Conservation (phyloP, 1,284 basidiomycete species). For the Trametes versicolor region DNA sequence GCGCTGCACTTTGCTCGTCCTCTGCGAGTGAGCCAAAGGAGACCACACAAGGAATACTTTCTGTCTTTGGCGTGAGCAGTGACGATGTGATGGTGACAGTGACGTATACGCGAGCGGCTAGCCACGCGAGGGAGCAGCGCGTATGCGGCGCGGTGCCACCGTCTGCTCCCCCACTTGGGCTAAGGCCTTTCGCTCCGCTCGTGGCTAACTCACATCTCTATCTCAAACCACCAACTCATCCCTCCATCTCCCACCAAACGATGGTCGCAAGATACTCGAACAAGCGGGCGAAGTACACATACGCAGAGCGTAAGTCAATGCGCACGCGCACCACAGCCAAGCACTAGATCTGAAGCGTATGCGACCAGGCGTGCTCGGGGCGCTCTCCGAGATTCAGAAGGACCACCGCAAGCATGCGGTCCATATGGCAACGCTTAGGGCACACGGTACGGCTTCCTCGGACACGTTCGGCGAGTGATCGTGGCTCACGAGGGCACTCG, state of each 20-base stretch:
- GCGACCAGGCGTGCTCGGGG: conserved; percentile 54
- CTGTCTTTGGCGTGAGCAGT: not conserved
- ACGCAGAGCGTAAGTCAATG: conserved; percentile 54
- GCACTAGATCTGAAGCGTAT: conserved; percentile 9
- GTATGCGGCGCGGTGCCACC: conserved; percentile 24
- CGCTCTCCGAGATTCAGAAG: conserved; percentile 54
- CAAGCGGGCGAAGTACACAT: conserved; percentile 51
- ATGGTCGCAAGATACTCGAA: conserved; percentile 43
- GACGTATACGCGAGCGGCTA: conserved; percentile 14
- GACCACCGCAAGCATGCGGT: conserved; percentile 54
- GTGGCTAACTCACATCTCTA: conserved; percentile 17
- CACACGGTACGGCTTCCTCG: conserved; percentile 48
- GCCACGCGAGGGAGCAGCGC: conserved; percentile 23
- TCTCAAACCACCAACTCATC: not conserved
- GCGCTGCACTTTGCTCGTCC: not conserved
- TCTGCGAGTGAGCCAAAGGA: not conserved
- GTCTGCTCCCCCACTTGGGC: conserved; percentile 1
- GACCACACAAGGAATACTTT: not conserved
- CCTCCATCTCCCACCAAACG: not conserved
- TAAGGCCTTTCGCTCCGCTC: not conserved
- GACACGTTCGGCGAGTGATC: not conserved
- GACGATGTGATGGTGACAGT: conserved; percentile 11
- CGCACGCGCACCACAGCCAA: not conserved
- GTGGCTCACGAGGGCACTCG: conserved; percentile 12
- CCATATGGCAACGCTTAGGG: conserved; percentile 56